These are phyloP conservation scores for Septoria petroselini DNA, from an alignment of 2,329 filamentous ascomycete genomes.

Conservation along the genomic window DNA sequence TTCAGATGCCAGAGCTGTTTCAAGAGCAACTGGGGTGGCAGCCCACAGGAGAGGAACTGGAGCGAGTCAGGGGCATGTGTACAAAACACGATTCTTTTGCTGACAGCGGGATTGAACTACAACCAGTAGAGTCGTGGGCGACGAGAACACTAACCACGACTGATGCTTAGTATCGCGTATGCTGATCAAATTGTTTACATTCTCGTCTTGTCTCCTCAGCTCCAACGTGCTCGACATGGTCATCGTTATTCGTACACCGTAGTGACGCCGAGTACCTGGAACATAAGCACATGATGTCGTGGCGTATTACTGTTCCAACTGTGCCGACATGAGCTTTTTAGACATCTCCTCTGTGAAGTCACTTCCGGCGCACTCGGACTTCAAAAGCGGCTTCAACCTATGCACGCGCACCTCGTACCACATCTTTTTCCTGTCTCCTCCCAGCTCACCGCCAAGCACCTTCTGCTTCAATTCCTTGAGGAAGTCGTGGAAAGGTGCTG, in stretches of 20 bases:
- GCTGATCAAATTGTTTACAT: too few species aligned
- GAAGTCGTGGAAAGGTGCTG: slow-evolving; percentile 72
- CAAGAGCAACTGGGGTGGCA: slow-evolving; percentile 22
- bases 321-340: slow-evolving; percentile 36
- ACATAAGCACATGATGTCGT: too few species aligned
- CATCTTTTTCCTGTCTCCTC: slow-evolving; percentile 75
- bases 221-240: too few species aligned
- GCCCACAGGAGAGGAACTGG: slow-evolving; percentile 14
- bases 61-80: slow-evolving; percentile 11
- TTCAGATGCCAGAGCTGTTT: slow-evolving; percentile 19
- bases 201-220: too few species aligned
- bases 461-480: slow-evolving; percentile 68
- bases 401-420: slow-evolving; percentile 71
- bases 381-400: slow-evolving; percentile 70
- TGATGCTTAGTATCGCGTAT: too few species aligned
- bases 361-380: slow-evolving; percentile 60
- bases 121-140: background rate
- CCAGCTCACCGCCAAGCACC: slow-evolving; percentile 65
- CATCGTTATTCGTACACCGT: too few species aligned
- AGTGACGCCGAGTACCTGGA: too few species aligned
- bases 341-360: slow-evolving; percentile 68
- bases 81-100: slow-evolving; percentile 1
- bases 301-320: background rate
- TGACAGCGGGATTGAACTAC: slow-evolving; percentile 7
- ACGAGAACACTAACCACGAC: background rate